A percentile compares a stretch with the other conserved stretches of the same genome.
Conservation (phyloP, 1,139 yeast genomes). For the Kodamaea anthophila region DNA sequence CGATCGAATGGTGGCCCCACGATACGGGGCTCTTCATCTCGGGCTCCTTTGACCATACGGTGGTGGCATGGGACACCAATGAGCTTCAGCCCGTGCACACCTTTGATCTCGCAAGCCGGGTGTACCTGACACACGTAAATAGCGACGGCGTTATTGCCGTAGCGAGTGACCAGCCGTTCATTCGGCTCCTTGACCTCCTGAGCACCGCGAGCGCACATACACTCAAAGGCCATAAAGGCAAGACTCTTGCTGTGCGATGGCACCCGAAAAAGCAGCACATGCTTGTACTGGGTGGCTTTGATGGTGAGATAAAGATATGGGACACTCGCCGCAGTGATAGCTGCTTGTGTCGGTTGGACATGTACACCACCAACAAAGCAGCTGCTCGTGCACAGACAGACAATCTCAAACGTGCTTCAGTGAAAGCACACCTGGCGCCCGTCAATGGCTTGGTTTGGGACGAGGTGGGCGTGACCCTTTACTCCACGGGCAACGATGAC, state of each 20-base stretch:
- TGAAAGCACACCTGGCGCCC: conserved; percentile 66
- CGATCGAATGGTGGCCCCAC: conserved; percentile 81
- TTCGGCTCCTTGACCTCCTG: conserved; percentile 66
- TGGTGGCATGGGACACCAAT: conserved; percentile 80
- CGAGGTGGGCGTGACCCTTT: conserved; percentile 51
- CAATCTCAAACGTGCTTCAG: conserved; percentile 29
- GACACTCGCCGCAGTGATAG: conserved; percentile 66
- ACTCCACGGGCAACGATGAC: conserved; percentile 72
- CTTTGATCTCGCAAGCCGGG: conserved; percentile 48
- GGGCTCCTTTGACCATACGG: conserved; percentile 71
- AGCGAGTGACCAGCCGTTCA: conserved; percentile 65
- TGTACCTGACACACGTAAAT: conserved; percentile 49
- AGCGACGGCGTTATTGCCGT: conserved; percentile 54
- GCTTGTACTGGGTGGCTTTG: conserved; percentile 71
- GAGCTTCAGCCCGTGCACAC: conserved; percentile 57
- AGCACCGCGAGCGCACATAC: conserved; percentile 69
- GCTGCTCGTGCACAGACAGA: conserved; percentile 12
- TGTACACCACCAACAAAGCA: conserved; percentile 29
- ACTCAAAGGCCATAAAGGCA: conserved; percentile 57
- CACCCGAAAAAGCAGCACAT: conserved; percentile 60
- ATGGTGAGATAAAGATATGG: conserved; percentile 67
- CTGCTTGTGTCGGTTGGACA: conserved; percentile 58
- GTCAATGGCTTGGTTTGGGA: conserved; percentile 75
- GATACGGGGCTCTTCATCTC: conserved; percentile 85
- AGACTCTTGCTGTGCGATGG: conserved; percentile 66